Conservation (phyloP, 2,329 filamentous ascomycete genomes). For the Sclerotinia subarctica region DNA sequence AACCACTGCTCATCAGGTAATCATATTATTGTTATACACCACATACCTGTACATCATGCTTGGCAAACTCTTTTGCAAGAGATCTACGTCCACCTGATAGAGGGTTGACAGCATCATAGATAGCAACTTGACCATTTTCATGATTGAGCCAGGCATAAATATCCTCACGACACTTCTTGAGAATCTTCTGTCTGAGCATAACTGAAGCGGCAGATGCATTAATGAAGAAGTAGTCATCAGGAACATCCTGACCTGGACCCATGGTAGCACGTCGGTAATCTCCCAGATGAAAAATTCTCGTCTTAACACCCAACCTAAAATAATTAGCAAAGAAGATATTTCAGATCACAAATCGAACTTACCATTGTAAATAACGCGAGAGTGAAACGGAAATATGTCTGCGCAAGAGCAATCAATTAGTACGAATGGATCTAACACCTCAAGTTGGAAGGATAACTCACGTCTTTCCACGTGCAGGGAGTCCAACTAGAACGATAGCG, state of each 20-base stretch:
- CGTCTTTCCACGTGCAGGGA: conserved; percentile 95
- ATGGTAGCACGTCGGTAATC: conserved; percentile 94
- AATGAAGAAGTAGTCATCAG: conserved; percentile 96
- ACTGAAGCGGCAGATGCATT: conserved; percentile 90
- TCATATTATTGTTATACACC: conserved; percentile 23
- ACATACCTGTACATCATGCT: conserved; percentile 82
- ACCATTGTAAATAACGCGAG: conserved; percentile 90
- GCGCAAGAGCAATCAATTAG: conserved; percentile 1
- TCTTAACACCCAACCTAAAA: conserved; percentile 90
- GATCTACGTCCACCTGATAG: conserved; percentile 76
- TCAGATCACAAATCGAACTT: conserved; percentile 35
- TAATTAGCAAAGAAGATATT: conserved; percentile 7
- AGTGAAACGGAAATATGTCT: conserved; percentile 94
- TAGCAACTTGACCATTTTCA: conserved; percentile 96
- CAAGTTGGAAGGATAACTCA: conserved; percentile 44
- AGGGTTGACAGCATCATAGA: conserved; percentile 97
- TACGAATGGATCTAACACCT: neutral
- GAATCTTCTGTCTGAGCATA: conserved; percentile 91
- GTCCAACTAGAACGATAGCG: conserved; percentile 92
- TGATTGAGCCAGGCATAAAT: conserved; percentile 96
- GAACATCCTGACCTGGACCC: conserved; percentile 77
- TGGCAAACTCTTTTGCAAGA: conserved; percentile 93
- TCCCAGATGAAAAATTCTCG: conserved; percentile 93
- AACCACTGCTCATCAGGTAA: conserved; percentile 14
- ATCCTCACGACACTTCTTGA: conserved; percentile 95